A percentile compares a stretch with the other conserved stretches of the same genome.
Evolutionary conservation across 2,329 filamentous ascomycete species (phyloP).

Genomic region (Canariomyces notabilis): DNA sequence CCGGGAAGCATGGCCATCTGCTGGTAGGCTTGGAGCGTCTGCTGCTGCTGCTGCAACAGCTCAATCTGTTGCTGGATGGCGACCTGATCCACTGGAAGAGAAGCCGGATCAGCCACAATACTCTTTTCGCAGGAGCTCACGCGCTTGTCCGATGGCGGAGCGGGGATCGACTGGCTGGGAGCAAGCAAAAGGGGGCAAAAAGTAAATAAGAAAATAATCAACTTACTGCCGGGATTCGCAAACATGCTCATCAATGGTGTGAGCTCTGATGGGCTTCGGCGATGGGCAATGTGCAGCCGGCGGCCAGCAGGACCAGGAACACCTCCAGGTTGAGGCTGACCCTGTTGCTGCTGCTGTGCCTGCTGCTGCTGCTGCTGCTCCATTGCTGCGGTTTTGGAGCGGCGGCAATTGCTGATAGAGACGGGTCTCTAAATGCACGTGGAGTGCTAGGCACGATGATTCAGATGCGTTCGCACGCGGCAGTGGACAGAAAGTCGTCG

Average conservation of each 20-base stretch:
- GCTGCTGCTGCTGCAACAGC: conserved; percentile 92
- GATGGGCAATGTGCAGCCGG: conserved; percentile 93
- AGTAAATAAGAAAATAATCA: conserved; percentile 25
- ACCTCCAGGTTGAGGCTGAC: conserved; percentile 49
- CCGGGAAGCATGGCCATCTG: conserved; percentile 94
- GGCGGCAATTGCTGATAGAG: conserved; percentile 5
- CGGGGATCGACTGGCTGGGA: not conserved
- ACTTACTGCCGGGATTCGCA: conserved; percentile 58
- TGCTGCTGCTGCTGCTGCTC: conserved; percentile 52
- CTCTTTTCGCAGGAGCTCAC: conserved; percentile 16
- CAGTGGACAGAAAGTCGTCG: conserved; percentile 8
- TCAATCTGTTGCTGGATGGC: conserved; percentile 98
- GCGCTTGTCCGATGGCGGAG: not conserved
- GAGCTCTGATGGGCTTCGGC: conserved; percentile 93
- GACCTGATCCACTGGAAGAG: conserved; percentile 79
- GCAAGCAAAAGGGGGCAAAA: not conserved
- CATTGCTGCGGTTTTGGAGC: conserved; percentile 45
- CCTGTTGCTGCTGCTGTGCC: conserved; percentile 56
- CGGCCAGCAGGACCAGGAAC: conserved; percentile 74
- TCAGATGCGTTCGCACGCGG: conserved; percentile 15
- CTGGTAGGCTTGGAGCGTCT: conserved; percentile 94
- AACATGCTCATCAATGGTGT: conserved; percentile 97
- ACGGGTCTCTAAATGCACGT: conserved; percentile 35
- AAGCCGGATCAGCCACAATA: conserved; percentile 23
- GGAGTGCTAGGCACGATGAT: conserved; percentile 39